Evolutionary conservation across 176 grass and related monocot genomes (phyloP), one percentile per base, ranked within the genome.

Genomic region (Oryza australiensis): DNA sequence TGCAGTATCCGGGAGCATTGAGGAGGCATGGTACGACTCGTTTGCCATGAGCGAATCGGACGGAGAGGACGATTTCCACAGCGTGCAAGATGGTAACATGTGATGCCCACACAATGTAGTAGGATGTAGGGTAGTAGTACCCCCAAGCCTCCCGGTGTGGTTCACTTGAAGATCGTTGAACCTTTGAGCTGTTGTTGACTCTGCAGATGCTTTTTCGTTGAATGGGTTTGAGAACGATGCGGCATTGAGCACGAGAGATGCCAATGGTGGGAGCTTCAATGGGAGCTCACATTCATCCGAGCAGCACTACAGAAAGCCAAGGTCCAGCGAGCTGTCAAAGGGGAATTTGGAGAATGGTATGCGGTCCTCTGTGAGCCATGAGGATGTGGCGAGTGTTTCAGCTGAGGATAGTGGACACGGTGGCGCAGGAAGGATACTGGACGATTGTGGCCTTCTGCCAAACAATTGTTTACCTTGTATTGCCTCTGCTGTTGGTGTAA

Each of bases 1-100:
- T 86, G 84, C 79, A 80, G 80, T 75, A 3, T 84, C 81, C 16
- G 88, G 91, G 49, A 95, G 87, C 87, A 73, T 81, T 15, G 97
- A 96, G 76, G 97, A 99, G 32, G 76, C 89, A 34, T 99, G 93
- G 93, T 99, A 87, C 81, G 97, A 99, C 74, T 84, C 97, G 62
- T 42, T 92, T 13, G 77, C 91, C 18, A 81, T 86, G 15, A 95
- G 83, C 41, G 91, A 90, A 11, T 94, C 91, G 0, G 97, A 99
- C 28, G 80, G 85, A 9, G 97, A 99, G 73, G 97, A 99, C 57
- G 97, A 99, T 68, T 99, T 94, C 89, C 82, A 91, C 60, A 99
- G 97, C 78, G 85, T 99, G 80, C 93, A 91, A 40, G 97, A 90
- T 34, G 97, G 96, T 99, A 95, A 78, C 67, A 59, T 20, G 27